A percentile compares a stretch with the other conserved stretches of the same genome.
phyloP scores from a whole-genome alignment of 2,329 filamentous ascomycete species.

The Claviceps fusiformis region DNA sequence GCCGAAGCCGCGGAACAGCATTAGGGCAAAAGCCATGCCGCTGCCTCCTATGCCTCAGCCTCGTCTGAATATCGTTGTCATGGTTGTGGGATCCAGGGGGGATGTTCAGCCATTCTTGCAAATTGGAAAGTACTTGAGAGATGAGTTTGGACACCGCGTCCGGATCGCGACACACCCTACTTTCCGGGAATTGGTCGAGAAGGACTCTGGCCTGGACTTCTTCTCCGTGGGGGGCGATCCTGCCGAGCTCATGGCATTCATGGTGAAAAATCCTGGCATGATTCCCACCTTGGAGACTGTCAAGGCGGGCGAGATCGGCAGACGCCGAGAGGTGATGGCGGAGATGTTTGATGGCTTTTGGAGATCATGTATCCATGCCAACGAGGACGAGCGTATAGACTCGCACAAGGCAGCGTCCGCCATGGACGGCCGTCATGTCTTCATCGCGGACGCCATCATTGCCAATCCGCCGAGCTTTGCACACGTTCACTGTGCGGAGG shows the following conservation, averaged over 20 bases:
- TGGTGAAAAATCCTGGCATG: constrained; percentile 73
- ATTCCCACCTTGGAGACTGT: constrained; percentile 63
- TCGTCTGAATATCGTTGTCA: constrained; percentile 63
- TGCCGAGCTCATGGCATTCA: constrained; percentile 72
- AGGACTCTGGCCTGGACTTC: constrained; percentile 62
- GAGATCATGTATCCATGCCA: constrained; percentile 62
- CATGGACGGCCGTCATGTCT: constrained; percentile 25
- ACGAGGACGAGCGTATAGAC: constrained; percentile 47
- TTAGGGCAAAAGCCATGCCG: constrained; percentile 12
- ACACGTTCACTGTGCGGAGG: constrained; percentile 68
- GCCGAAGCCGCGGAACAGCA: constrained; percentile 3
- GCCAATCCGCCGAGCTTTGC: constrained; percentile 71
- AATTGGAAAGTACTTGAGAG: constrained; percentile 57
- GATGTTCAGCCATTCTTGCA: constrained; percentile 72
- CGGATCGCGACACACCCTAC: constrained; percentile 67
- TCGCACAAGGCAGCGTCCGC: constrained; percentile 23
- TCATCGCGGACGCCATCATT: constrained; percentile 69
- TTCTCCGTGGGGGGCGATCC: constrained; percentile 71
- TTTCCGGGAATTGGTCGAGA: constrained; percentile 62
- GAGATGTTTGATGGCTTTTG: constrained; percentile 78
- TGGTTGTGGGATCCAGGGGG: constrained; percentile 69
- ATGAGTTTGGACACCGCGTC: constrained; percentile 60
- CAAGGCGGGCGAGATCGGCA: constrained; percentile 57
- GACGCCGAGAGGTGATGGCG: constrained; percentile 55
- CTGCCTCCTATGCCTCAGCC: constrained; percentile 25